Conservation (phyloP, 345 rosid species). For the Pistacia vera region DNA sequence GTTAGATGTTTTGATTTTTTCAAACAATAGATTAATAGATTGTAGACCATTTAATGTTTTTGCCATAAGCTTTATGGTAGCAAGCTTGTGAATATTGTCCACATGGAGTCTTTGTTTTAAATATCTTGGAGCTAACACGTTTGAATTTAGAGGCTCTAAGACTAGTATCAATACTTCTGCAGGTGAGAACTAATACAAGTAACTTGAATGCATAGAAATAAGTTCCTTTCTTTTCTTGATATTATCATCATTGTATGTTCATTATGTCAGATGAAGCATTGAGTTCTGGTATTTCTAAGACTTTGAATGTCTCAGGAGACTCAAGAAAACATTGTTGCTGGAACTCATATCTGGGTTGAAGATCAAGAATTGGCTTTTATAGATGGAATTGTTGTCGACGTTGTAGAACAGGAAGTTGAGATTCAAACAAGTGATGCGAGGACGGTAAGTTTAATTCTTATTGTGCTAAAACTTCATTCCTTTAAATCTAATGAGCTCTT, state of each 20-base stretch:
- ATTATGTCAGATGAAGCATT: slow-evolving; percentile 3
- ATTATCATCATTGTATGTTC: not conserved
- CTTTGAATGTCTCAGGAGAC: slow-evolving; percentile 32
- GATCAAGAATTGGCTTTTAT: slow-evolving; percentile 65
- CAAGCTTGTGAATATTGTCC: not conserved
- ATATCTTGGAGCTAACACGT: not conserved
- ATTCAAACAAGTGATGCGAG: slow-evolving; percentile 51
- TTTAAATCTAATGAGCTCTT: not conserved
- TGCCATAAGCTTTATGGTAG: not conserved
- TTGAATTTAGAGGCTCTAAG: not conserved
- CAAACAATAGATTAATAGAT: not conserved
- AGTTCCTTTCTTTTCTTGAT: not conserved
- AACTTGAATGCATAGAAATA: not conserved
- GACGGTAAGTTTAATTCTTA: slow-evolving; percentile 36
- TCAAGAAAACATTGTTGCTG: slow-evolving; percentile 45
- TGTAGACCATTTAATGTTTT: not conserved
- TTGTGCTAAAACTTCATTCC: not conserved
- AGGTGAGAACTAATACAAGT: not conserved
- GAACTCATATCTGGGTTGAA: slow-evolving; percentile 79
- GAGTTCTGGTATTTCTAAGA: slow-evolving; percentile 13
- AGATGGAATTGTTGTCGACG: slow-evolving; percentile 65
- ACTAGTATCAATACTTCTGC: not conserved
- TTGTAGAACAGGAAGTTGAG: slow-evolving; percentile 60
- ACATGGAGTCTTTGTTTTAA: not conserved
- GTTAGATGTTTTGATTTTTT: not conserved